Percentiles rank a stretch among this genome's conserved stretches.
phyloP scores from a whole-genome alignment of 2,329 filamentous ascomycete species.

The Fonsecaea nubica region DNA sequence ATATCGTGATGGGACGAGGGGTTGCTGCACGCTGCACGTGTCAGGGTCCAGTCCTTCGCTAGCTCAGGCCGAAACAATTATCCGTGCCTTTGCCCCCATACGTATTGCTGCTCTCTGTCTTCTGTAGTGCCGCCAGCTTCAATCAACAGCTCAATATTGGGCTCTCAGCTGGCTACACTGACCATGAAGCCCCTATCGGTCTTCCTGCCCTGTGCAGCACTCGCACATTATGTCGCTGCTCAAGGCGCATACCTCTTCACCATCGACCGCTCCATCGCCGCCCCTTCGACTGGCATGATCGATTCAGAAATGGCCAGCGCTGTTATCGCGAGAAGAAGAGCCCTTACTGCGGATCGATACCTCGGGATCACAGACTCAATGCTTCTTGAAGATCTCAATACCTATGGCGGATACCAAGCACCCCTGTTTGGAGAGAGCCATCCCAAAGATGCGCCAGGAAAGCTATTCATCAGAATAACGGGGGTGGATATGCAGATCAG shows the following conservation, averaged over 20 bases:
- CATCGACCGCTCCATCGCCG: constrained; percentile 34
- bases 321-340: constrained; percentile 56
- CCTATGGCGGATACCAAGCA: constrained; percentile 62
- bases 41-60: not conserved
- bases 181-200: constrained; percentile 31
- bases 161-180: constrained; percentile 23
- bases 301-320: constrained; percentile 45
- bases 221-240: constrained; percentile 36
- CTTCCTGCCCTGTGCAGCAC: constrained; percentile 25
- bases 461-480: constrained; percentile 44
- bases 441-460: constrained; percentile 39
- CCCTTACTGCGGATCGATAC: constrained; percentile 56
- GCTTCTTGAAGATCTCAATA: constrained; percentile 64
- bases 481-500: constrained; percentile 36
- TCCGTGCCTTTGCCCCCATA: not conserved
- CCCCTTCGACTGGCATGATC: constrained; percentile 35
- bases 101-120: not conserved
- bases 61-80: constrained; percentile 9
- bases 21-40: constrained; percentile 1
- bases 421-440: constrained; percentile 57
- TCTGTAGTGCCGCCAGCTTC: not conserved
- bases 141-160: constrained; percentile 22
- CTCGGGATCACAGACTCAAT: constrained; percentile 52
- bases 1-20: not conserved
- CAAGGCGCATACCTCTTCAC: constrained; percentile 41